phyloP scores from a whole-genome alignment of 129 eudicot species.

The Chrysanthemum seticuspe region DNA sequence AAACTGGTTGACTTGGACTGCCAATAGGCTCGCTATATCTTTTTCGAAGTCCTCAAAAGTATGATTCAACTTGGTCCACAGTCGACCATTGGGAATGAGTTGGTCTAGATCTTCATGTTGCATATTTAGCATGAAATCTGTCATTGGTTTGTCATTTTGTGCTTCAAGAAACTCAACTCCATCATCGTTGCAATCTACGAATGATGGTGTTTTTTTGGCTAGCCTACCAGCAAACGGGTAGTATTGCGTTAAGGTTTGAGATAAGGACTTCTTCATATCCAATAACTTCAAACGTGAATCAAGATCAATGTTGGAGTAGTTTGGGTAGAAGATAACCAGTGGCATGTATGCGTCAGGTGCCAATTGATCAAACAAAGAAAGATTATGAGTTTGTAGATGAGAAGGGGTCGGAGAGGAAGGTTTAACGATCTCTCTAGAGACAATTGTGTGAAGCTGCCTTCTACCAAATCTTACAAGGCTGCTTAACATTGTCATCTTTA shows the following conservation, averaged over 20 bases:
- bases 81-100: slow-evolving; percentile 3
- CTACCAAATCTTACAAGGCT: background rate
- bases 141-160: background rate
- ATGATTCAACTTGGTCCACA: slow-evolving; percentile 14
- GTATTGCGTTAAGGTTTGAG: slow-evolving; percentile 24
- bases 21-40: background rate
- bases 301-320: background rate
- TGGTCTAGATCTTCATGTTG: slow-evolving; percentile 27
- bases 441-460: background rate
- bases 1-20: slow-evolving; percentile 19
- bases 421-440: slow-evolving; percentile 22
- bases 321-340: slow-evolving; percentile 24
- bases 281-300: background rate
- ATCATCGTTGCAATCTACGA: slow-evolving; percentile 25
- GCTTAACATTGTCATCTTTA: background rate
- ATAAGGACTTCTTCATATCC: slow-evolving; percentile 26
- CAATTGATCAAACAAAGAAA: slow-evolving; percentile 17
- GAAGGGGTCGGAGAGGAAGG: slow-evolving; percentile 35
- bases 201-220: background rate
- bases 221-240: slow-evolving; percentile 30
- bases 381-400: slow-evolving; percentile 1
- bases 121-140: slow-evolving; percentile 9
- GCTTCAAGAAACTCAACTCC: slow-evolving; percentile 34
- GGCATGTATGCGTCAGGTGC: background rate
- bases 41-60: background rate